Base-by-base conservation (phyloP, 805 yeast genomes). In the Candida sphagnicola region DNA sequence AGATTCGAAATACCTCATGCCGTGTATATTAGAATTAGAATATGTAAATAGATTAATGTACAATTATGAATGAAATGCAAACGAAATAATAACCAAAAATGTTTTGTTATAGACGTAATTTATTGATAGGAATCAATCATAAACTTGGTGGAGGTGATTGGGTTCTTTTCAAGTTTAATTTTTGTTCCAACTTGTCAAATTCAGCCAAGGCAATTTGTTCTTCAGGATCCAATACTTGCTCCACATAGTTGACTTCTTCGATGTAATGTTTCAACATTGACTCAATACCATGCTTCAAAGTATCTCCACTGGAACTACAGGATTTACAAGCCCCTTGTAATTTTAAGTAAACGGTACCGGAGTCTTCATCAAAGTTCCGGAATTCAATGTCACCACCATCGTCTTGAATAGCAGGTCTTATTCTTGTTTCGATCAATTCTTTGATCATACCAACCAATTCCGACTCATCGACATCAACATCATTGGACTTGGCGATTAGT, bases 191-290 rank as follows among this genome's bases (percentile, higher is more conserved):
- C 61, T 86, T 85, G 53, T 86, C 91, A 60, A 87, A 88, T 61
- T 89, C 95, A 45, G 78, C 75, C 35, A 86, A 59, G 1, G 95
- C 91, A 28, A 88, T 74, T 59, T 82, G 91, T 35, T 85, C 91
- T 46, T 69, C 74, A 8, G 74, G 74, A 47, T 87, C 95, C 37
- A 84, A 66, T n/a, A 87, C 80, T 60, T 89, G 78, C 46, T 64
- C 71, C 6, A 81, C 87, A 35, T 68, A 65, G 43, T 71, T 69
- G 14, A 81, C 86, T 49, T 81, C 88, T 41, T 80, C 86, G 24
- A 81, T 75, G 54, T 81, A 81, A 57, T 79, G 77, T 50, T 77
- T 81, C 57, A 81, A 61, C 88, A 81, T 81, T 31, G 80, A 70
- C 54, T 81, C 87, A 35, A 81, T 80, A 16, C 88, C 88, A 44